Percentiles rank a stretch among this genome's conserved stretches.
Evolutionary conservation across 2,329 filamentous ascomycete genomes (phyloP).

Genomic region (Macrophomina pseudophaseolina): DNA sequence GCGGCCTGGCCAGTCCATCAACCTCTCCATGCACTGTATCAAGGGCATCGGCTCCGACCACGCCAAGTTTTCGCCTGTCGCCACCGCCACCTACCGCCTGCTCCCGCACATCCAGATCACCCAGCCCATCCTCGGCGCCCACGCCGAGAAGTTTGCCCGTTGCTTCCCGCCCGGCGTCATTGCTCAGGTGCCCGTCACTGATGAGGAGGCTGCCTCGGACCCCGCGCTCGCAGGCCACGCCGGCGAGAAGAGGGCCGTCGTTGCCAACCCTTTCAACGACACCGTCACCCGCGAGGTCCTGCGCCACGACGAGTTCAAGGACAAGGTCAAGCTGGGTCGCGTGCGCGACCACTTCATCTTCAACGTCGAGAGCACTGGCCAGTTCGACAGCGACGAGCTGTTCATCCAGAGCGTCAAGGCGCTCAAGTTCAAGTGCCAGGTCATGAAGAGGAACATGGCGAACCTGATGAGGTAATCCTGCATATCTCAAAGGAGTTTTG

Average conservation of each 20-base stretch:
- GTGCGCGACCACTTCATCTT: constrained; percentile 97
- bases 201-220: constrained; percentile 67
- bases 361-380: constrained; percentile 90
- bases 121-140: constrained; percentile 80
- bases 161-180: constrained; percentile 94
- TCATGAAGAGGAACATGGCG: constrained; percentile 72
- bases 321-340: constrained; percentile 91
- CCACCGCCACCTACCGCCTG: constrained; percentile 90
- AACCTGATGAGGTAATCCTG: constrained; percentile 35
- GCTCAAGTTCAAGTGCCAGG: constrained; percentile 82
- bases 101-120: constrained; percentile 86
- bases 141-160: constrained; percentile 85
- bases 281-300: constrained; percentile 93
- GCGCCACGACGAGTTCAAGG: constrained; percentile 89
- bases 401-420: constrained; percentile 89
- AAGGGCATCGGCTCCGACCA: constrained; percentile 95
- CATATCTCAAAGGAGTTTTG: neutral
- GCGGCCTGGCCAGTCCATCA: constrained; percentile 85
- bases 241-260: constrained; percentile 86
- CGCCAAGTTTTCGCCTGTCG: constrained; percentile 95
- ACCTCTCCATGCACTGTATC: constrained; percentile 88
- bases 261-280: constrained; percentile 86
- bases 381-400: constrained; percentile 91
- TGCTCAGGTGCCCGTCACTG: constrained; percentile 72
- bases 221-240: constrained; percentile 70